Evolutionary conservation across 768 basidiomycete genomes (phyloP), one percentile per base, ranked within the genome.

Genomic region (Russula olivacea): DNA sequence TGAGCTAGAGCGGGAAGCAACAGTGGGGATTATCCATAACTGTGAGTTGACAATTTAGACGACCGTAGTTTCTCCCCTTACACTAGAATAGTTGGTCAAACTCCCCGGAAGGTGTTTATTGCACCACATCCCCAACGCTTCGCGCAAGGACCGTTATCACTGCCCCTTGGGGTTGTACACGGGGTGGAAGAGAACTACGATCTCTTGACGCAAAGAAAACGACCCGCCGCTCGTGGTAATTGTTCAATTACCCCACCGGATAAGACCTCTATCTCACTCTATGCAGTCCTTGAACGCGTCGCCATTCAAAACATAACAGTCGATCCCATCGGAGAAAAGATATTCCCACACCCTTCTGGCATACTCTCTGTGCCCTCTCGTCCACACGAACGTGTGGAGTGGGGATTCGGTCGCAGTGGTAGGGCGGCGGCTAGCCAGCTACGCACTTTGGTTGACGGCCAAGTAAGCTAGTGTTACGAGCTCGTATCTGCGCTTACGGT

Each of bases 1-100:
- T 71, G 87, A 92, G 51, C 77, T 92, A 9, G 91, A 98, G 75
- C 83, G 89, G 40, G 92, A 93, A 69, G 94, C 95, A 0, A 93
- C 92, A 8, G 89, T 95, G 21, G 93, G 93, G 2, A 96, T 95
- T 61, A 95, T 97, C 54, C 93, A 96, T 73, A 96, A 96, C 66
- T 98, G 91, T 91, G 68, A 43, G 81, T 70, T n/a, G 15, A 23
- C 11, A 23, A 32, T n/a, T 34, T n/a, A 34, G 50, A 41, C 6
- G 14, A 36, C 8, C 30, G 45, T 23, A 21, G 28, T 28, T 28
- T 50, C 23, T 36, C 21, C 21, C 21, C 54, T 61, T 45, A 52
- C 25, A 47, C 40, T 8, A 43, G 15, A 38, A 51, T 66, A 92
- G 90, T 97, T 67, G 94, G 94, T 15, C 93, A 96, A 75, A 96